These are phyloP conservation scores for Triticum dicoccoides DNA, from an alignment of 176 grass and related monocot species.

Conservation along the genomic window DNA sequence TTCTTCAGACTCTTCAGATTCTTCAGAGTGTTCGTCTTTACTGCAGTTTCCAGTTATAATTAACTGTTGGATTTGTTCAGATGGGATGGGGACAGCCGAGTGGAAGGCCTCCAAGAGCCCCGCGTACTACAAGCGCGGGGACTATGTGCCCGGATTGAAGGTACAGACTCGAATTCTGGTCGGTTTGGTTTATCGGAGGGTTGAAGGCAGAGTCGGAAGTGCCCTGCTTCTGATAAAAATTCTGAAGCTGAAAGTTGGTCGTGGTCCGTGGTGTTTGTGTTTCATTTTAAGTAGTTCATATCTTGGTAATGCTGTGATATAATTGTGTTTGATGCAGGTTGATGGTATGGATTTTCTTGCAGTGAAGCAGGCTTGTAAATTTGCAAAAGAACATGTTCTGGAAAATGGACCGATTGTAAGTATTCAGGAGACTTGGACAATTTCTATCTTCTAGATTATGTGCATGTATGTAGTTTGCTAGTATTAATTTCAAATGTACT, in stretches of 20 bases:
- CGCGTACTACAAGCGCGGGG: constrained; percentile 90
- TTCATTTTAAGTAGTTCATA: background rate
- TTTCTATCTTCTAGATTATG: background rate
- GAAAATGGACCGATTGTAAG: constrained; percentile 86
- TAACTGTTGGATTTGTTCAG: constrained; percentile 24
- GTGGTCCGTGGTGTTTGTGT: background rate
- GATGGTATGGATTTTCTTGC: constrained; percentile 95
- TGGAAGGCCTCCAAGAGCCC: constrained; percentile 85
- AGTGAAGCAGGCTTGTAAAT: constrained; percentile 89
- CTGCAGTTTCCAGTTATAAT: background rate
- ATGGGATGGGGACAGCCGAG: constrained; percentile 97
- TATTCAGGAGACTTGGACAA: background rate
- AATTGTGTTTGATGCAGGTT: constrained; percentile 39
- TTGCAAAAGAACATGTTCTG: constrained; percentile 77
- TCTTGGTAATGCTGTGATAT: too few relatives aligned
- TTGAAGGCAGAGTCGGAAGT: background rate
- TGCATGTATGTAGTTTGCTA: background rate
- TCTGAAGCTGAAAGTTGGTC: background rate
- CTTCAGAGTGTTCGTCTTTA: background rate
- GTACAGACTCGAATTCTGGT: background rate
- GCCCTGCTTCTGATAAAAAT: background rate
- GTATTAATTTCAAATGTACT: too few relatives aligned
- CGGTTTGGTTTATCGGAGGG: too few relatives aligned
- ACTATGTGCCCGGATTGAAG: constrained; percentile 90
- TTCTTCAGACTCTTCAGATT: background rate